phyloP scores from a whole-genome alignment of 306 rosid species.

The Abrus precatorius region DNA sequence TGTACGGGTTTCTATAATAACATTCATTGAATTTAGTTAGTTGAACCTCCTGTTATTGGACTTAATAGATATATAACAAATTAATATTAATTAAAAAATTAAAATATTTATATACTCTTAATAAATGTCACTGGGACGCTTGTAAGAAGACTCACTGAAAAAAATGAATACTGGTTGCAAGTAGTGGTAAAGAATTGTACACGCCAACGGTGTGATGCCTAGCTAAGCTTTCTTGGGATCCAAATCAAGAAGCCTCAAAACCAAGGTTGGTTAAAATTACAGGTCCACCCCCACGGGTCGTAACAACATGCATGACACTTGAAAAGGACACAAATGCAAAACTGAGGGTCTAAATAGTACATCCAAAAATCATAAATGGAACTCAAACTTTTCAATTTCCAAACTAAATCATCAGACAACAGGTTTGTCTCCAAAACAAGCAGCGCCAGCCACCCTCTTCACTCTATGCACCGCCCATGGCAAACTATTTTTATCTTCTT shows the following conservation, averaged over 20 bases:
- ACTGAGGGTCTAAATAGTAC: neutral
- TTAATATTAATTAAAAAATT: too few species aligned
- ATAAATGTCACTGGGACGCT: too few species aligned
- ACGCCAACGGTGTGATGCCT: neutral
- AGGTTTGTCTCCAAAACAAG: constrained; percentile 42
- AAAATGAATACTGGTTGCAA: too few species aligned
- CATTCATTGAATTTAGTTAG: too few species aligned
- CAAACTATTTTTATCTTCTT: neutral
- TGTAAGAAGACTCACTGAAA: too few species aligned
- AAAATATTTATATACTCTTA: too few species aligned
- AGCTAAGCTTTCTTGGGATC: constrained; percentile 5
- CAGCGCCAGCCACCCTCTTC: constrained; percentile 19
- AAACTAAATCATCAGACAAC: neutral
- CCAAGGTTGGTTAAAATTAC: neutral
- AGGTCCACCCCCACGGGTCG: neutral
- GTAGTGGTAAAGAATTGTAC: too few species aligned
- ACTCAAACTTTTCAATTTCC: neutral
- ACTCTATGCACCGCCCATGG: constrained; percentile 48
- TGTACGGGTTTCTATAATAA: too few species aligned
- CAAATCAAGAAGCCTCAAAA: neutral
- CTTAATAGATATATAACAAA: too few species aligned
- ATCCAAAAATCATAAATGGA: neutral
- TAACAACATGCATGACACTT: too few species aligned
- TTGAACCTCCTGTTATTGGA: too few species aligned
- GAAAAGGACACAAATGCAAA: neutral